These are phyloP conservation scores for Capsicum chinense DNA, from an alignment of 257 asterid genomes.

Conservation along the genomic window DNA sequence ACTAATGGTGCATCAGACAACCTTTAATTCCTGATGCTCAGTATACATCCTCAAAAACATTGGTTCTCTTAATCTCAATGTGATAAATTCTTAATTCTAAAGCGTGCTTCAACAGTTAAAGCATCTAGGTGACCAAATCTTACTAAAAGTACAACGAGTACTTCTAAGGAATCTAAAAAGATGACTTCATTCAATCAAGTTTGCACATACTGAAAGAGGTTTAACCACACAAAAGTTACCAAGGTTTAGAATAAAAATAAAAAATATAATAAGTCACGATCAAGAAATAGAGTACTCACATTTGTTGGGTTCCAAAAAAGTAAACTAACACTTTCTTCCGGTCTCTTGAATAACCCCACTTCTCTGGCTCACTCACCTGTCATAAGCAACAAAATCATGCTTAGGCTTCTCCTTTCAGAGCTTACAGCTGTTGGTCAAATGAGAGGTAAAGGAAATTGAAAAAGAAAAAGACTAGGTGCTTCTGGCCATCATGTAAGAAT, in stretches of 20 bases:
- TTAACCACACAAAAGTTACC: slow-evolving; percentile 18
- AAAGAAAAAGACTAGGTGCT: not conserved
- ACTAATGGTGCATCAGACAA: not conserved
- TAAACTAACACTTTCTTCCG: slow-evolving; percentile 78
- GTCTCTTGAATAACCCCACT: slow-evolving; percentile 81
- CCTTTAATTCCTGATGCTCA: not conserved
- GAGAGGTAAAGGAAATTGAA: not conserved
- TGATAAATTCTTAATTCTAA: not conserved
- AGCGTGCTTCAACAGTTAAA: not conserved
- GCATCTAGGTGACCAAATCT: not conserved
- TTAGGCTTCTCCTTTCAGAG: slow-evolving; percentile 21
- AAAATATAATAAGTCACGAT: not conserved
- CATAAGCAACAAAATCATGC: slow-evolving; percentile 36
- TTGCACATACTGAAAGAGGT: not conserved
- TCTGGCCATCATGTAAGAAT: not conserved
- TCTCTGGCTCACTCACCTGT: slow-evolving; percentile 89
- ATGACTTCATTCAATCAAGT: slow-evolving; percentile 1
- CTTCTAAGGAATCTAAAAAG: slow-evolving; percentile 1
- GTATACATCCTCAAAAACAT: slow-evolving; percentile 20
- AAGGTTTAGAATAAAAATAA: slow-evolving; percentile 14
- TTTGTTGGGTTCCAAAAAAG: slow-evolving; percentile 86
- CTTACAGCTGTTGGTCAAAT: not conserved
- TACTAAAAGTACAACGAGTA: not conserved
- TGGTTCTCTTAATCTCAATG: not conserved
- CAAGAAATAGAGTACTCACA: slow-evolving; percentile 57